phyloP scores from a whole-genome alignment of 305 asterid species.

The Fraxinus sp. region DNA sequence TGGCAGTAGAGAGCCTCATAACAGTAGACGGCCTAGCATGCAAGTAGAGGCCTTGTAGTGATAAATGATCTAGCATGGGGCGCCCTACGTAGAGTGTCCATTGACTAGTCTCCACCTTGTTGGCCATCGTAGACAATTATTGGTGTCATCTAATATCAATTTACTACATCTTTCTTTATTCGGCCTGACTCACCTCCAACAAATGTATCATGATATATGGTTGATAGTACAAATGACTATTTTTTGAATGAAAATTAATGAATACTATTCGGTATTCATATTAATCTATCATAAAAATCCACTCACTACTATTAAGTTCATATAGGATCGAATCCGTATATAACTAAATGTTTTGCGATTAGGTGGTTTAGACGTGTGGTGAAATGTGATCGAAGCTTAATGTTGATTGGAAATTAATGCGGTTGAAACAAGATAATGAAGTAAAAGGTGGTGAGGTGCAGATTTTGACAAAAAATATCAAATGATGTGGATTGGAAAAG shows the following conservation, averaged over 20 bases:
- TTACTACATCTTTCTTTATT: neutral
- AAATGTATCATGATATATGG: neutral
- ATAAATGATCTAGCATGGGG: neutral
- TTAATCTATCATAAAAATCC: neutral
- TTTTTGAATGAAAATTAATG: neutral
- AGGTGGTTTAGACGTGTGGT: neutral
- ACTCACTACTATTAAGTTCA: neutral
- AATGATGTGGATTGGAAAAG: neutral
- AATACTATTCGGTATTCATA: neutral
- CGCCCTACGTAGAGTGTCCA: neutral
- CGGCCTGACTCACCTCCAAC: neutral
- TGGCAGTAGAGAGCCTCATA: neutral
- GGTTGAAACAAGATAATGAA: neutral
- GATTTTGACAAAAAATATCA: conserved; percentile 9
- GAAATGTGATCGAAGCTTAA: neutral
- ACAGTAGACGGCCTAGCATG: neutral
- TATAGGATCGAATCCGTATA: neutral
- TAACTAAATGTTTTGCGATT: neutral
- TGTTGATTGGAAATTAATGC: neutral
- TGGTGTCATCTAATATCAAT: neutral
- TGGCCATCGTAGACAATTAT: neutral
- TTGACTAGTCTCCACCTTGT: neutral
- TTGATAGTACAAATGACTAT: neutral
- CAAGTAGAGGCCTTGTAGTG: neutral
- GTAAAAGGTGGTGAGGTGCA: neutral